Percentiles rank a stretch among this genome's conserved stretches.
phyloP scores from a whole-genome alignment of 345 rosid genomes.

The Salix caprea region DNA sequence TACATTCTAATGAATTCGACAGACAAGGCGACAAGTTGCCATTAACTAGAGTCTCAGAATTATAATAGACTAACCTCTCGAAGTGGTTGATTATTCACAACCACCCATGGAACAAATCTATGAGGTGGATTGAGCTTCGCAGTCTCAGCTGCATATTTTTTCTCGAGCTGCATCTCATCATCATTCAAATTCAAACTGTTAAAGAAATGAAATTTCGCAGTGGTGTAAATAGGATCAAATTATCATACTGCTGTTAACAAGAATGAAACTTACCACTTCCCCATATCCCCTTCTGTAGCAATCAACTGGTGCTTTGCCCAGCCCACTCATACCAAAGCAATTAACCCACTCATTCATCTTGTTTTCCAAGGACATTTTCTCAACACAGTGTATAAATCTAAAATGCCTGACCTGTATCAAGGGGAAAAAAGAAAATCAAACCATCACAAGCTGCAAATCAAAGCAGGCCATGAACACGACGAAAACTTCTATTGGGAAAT shows the following conservation, averaged over 20 bases:
- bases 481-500: too few relatives aligned
- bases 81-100: slow-evolving; percentile 55
- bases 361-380: slow-evolving; percentile 37
- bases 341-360: slow-evolving; percentile 42
- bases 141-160: slow-evolving; percentile 47
- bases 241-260: not conserved
- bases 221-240: not conserved
- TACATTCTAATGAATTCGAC: not conserved
- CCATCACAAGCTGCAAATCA: not conserved
- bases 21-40: not conserved
- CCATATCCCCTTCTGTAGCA: slow-evolving; percentile 57
- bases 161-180: slow-evolving; percentile 40
- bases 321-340: slow-evolving; percentile 41
- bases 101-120: slow-evolving; percentile 64
- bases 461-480: not conserved
- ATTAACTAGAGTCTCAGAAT: not conserved
- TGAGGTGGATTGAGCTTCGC: slow-evolving; percentile 51
- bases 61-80: slow-evolving; percentile 18
- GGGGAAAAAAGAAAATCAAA: not conserved
- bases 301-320: slow-evolving; percentile 37
- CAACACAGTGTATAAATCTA: slow-evolving; percentile 49
- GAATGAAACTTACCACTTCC: slow-evolving; percentile 35
- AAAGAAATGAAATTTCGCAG: not conserved
- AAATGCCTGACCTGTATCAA: slow-evolving; percentile 46
- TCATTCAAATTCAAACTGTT: too few relatives aligned